Conservation (phyloP, 2,329 filamentous ascomycete genomes). For the Cordyceps fumosorosea region DNA sequence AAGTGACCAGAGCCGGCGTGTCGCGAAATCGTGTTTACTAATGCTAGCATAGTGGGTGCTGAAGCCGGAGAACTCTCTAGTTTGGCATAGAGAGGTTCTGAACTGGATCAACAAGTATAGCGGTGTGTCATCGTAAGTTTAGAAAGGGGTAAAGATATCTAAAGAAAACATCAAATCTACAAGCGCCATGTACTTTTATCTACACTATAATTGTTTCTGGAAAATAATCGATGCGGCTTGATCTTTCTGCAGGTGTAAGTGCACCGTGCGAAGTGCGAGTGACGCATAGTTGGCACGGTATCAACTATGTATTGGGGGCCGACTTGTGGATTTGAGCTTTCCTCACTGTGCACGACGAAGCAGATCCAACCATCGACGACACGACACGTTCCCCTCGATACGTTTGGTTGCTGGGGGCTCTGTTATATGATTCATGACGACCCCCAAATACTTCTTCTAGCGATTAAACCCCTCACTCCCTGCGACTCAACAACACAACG, state of each 20-base stretch:
- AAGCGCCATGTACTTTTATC: background rate
- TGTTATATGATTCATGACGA: background rate
- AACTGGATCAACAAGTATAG: conserved; percentile 66
- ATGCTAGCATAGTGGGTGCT: conserved; percentile 60
- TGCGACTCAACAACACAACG: background rate
- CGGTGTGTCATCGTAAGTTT: conserved; percentile 29
- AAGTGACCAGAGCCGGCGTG: conserved; percentile 26
- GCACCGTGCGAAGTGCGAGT: background rate
- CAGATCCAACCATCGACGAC: background rate
- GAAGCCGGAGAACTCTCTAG: conserved; percentile 82
- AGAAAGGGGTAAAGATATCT: background rate
- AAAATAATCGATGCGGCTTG: too few relatives aligned
- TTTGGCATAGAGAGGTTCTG: conserved; percentile 85
- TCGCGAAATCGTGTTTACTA: background rate
- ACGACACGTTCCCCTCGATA: background rate
- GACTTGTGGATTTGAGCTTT: background rate
- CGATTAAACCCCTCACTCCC: background rate
- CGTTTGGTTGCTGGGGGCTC: background rate
- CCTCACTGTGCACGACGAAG: background rate
- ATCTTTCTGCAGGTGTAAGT: background rate
- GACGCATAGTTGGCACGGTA: background rate
- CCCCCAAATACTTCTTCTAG: background rate
- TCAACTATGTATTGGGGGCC: background rate
- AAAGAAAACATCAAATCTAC: background rate
- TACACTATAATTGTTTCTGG: too few relatives aligned